Base-by-base conservation (phyloP, 2,329 filamentous ascomycete genomes). In the Fusarium xyrophilum region DNA sequence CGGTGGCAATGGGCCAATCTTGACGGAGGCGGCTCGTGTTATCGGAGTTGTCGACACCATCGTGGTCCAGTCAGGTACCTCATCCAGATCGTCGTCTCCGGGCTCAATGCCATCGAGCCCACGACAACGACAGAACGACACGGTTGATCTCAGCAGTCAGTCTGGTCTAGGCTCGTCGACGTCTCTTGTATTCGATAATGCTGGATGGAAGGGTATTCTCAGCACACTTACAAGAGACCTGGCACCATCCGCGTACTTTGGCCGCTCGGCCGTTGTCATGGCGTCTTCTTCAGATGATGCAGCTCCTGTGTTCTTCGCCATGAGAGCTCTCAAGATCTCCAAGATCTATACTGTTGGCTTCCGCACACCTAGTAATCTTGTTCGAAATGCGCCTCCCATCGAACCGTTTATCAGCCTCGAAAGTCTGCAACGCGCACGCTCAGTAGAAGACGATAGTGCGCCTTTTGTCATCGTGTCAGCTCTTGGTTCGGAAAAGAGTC, bases 331-430 rank as follows among this genome's bases (percentile, higher is more conserved):
- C 30, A 88, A 88, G 55, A 88, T 95, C 53, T 89, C 90, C 36
- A 91, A 92, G 59, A 91, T 96, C 39, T 94, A 94, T 78, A 95
- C 92, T 0, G 91, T 95, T 44, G 93, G 93, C 2, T 96, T 96
- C 81, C 89, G 87, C 73, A 89, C 87, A 65, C 79, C 87, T 67
- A 75, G 85, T 73, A 72, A 86, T 2, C 82, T 93, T n/a, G 87
- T 88, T 7, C 82, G 83, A 4, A 89, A 89, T 39, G 78, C 79
- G 3, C 85, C 93, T 33, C 86, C 88, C 2, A 88, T 96, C 57
- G 92, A 96, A 73, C 92, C 92, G 9, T 91, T 96, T 69, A 92
- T 93, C 78, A 88, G 88, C 59, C 85, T 96, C 42, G 89, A 93
- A 72, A 86, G 84, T 48, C 78, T 88, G 19, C 85, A 86, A 63